phyloP scores from a whole-genome alignment of 1,139 yeast genomes.

The Kodamaea plutei region DNA sequence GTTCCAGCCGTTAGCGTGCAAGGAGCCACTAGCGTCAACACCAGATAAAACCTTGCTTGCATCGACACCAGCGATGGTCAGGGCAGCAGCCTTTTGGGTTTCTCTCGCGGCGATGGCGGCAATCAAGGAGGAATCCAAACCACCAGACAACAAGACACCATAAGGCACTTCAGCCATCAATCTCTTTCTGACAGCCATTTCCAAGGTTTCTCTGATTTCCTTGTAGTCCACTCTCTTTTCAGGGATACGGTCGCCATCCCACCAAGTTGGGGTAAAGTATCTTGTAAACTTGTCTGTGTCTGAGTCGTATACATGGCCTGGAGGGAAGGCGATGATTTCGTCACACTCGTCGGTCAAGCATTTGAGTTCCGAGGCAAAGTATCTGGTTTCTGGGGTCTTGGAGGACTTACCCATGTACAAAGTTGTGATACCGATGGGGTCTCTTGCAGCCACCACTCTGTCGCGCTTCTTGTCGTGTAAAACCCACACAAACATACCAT shows the following conservation, averaged over 20 bases:
- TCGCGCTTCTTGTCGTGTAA: slow-evolving; percentile 80
- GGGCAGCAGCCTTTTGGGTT: slow-evolving; percentile 68
- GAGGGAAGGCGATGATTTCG: slow-evolving; percentile 89
- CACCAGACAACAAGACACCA: slow-evolving; percentile 95
- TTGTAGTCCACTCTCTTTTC: slow-evolving; percentile 67
- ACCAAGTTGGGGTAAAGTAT: slow-evolving; percentile 91
- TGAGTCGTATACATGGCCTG: slow-evolving; percentile 96
- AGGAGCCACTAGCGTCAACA: slow-evolving; percentile 81
- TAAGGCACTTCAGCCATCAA: slow-evolving; percentile 98
- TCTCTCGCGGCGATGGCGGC: slow-evolving; percentile 97
- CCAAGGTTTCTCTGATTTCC: slow-evolving; percentile 73
- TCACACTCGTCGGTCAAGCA: slow-evolving; percentile 94
- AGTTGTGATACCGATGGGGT: slow-evolving; percentile 96
- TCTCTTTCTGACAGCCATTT: slow-evolving; percentile 96
- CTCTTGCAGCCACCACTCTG: slow-evolving; percentile 94
- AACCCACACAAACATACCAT: slow-evolving; percentile 98
- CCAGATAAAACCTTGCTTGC: slow-evolving; percentile 74
- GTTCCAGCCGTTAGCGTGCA: slow-evolving; percentile 77
- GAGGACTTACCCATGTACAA: slow-evolving; percentile 89
- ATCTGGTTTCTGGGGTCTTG: slow-evolving; percentile 67
- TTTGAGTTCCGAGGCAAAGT: slow-evolving; percentile 91
- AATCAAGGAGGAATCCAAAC: slow-evolving; percentile 91
- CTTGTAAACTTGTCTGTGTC: slow-evolving; percentile 79
- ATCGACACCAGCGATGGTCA: slow-evolving; percentile 43
- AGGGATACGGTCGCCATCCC: slow-evolving; percentile 78